Evolutionary conservation across 2,329 filamentous ascomycete genomes (phyloP), one percentile per base, ranked within the genome.

Genomic region (Ascochyta rabiei): DNA sequence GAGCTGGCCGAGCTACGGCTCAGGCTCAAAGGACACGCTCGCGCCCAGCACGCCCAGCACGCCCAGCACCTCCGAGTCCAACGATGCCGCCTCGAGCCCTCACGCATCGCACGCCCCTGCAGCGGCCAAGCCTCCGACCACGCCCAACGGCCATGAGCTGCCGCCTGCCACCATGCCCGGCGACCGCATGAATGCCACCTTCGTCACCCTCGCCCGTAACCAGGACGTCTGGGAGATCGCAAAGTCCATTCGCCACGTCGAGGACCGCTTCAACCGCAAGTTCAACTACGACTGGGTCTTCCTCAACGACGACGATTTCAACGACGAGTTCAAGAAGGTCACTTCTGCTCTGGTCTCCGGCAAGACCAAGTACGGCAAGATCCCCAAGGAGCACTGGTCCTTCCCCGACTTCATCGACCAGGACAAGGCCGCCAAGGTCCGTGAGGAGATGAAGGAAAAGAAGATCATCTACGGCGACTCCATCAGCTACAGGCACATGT

Each of bases 211-310:
- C 57, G 95, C 95, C 48, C 89, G 95, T 69, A 99, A 99, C 79
- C 84, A 81, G 51, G 95, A 99, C 72, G 80, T 98, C 24, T 99
- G 95, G 95, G 95, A 99, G 45, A 96, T 99, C 72, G 90, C 92
- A 59, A 87, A 91, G 70, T 97, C 93, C 12, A 99, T 99, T 72
- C 91, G 95, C 52, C 91, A 96, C 72, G 87, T 99, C 52, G 95
- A 99, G 79, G 95, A 99, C 77, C 90, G 95, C 72, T 99, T 99
- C 86, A 99, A 99, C 81, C 86, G 87, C 70, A 90, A 93, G 69
- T 98, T 90, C 81, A 88, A 96, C 81, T 99, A 99, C 79, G 93
- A 98, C 75, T 99, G 96, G 96, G 93, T 99, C 48, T 99, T 99
- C 80, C 81, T 99, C 59, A 99, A 99, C 78, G 95, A 99, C 74